Conservation (phyloP, 768 basidiomycete species). For the Tulasnella sp. region DNA sequence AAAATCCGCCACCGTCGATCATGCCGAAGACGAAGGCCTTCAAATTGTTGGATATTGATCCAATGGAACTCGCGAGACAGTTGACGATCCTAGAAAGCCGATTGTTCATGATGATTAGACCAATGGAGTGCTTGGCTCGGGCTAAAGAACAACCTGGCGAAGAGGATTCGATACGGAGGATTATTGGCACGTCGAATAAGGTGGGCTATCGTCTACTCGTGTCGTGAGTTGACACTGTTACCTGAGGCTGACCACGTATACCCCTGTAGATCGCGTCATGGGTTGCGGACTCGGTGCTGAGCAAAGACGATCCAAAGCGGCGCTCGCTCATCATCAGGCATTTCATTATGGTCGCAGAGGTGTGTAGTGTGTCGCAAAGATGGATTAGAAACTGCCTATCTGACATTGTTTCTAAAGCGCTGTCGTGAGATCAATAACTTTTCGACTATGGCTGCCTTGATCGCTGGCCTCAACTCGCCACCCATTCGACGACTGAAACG, state of each 20-base stretch:
- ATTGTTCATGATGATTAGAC: constrained; percentile 77
- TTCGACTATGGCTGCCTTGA: constrained; percentile 92
- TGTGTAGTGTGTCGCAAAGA: constrained; percentile 31
- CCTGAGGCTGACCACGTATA: background rate
- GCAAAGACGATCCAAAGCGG: constrained; percentile 68
- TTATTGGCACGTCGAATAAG: constrained; percentile 81
- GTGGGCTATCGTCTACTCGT: constrained; percentile 30
- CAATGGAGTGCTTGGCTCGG: constrained; percentile 80
- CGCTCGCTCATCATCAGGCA: constrained; percentile 78
- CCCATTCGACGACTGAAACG: constrained; percentile 87
- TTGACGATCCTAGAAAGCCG: constrained; percentile 83
- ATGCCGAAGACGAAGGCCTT: constrained; percentile 53
- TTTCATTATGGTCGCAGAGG: constrained; percentile 84
- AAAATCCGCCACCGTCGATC: constrained; percentile 64
- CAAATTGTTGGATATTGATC: constrained; percentile 75
- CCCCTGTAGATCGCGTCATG: constrained; percentile 70
- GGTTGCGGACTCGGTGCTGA: constrained; percentile 79
- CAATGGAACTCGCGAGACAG: constrained; percentile 84
- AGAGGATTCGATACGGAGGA: constrained; percentile 72
- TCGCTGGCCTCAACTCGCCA: constrained; percentile 87
- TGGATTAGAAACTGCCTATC: background rate
- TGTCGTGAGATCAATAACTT: constrained; percentile 87
- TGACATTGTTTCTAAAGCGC: constrained; percentile 39
- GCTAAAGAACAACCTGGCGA: constrained; percentile 58
- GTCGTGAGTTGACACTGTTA: background rate